Conservation (phyloP, 352 stramenopile species). For the Globisporangium megalacanthum region DNA sequence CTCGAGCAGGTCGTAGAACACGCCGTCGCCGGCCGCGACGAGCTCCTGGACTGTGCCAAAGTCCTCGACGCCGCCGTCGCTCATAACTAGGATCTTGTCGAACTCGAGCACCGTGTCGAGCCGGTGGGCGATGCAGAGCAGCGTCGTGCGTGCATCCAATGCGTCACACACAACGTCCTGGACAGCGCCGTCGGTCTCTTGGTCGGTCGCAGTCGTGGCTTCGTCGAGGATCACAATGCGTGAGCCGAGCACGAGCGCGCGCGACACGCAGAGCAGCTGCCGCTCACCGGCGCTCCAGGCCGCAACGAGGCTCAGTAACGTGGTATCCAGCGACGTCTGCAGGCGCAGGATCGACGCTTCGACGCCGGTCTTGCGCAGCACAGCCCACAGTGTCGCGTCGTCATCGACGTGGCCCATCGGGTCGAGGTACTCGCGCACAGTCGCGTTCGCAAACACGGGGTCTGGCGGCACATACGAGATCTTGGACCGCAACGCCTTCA, state of each 20-base stretch:
- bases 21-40: conserved; percentile 24
- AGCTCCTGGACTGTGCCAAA: conserved; percentile 40
- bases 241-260: conserved; percentile 85
- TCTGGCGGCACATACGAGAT: conserved; percentile 83
- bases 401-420: conserved; percentile 78
- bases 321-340: conserved; percentile 22
- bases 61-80: conserved; percentile 48
- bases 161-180: conserved; percentile 62
- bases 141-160: conserved; percentile 85
- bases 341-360: conserved; percentile 27
- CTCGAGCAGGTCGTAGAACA: conserved; percentile 47
- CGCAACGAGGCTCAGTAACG: conserved; percentile 61
- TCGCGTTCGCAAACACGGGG: conserved; percentile 92
- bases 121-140: conserved; percentile 93
- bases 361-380: conserved; percentile 38
- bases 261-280: conserved; percentile 92
- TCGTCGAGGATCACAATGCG: conserved; percentile 94
- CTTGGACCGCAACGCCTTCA: conserved; percentile 38
- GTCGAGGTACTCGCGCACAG: conserved; percentile 90
- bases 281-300: conserved; percentile 93
- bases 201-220: conserved; percentile 83
- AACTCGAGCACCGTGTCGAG: conserved; percentile 92
- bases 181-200: conserved; percentile 63
- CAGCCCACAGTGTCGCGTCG: conserved; percentile 49
- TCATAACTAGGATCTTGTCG: conserved; percentile 88